These are phyloP conservation scores for Malassezia cuniculi DNA, from an alignment of 1,284 basidiomycete genomes.

Conservation along the genomic window DNA sequence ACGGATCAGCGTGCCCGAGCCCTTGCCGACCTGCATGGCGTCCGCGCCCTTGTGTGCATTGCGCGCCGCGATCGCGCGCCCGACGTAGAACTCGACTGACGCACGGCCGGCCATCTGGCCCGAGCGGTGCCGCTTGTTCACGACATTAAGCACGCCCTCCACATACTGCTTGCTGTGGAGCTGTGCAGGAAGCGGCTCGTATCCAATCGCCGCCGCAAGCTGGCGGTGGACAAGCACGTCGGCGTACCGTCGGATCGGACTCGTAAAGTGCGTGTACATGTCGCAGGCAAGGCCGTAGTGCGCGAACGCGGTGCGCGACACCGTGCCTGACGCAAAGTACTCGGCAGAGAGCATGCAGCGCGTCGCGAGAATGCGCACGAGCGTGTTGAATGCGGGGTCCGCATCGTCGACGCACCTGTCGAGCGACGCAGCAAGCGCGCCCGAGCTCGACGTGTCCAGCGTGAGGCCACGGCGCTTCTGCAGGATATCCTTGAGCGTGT, in stretches of 20 bases:
- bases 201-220: constrained; percentile 75
- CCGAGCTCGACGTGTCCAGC: constrained; percentile 84
- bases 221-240: constrained; percentile 93
- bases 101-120: constrained; percentile 94
- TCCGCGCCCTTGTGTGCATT: constrained; percentile 52
- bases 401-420: constrained; percentile 67
- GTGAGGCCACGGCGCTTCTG: constrained; percentile 68
- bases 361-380: constrained; percentile 97
- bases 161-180: constrained; percentile 80
- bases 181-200: constrained; percentile 67
- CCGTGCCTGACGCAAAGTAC: constrained; percentile 92
- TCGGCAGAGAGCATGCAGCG: constrained; percentile 96
- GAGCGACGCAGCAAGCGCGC: constrained; percentile 74
- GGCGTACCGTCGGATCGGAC: constrained; percentile 38
- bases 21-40: constrained; percentile 34
- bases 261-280: constrained; percentile 96
- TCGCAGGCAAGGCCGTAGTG: constrained; percentile 92
- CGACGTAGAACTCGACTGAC: constrained; percentile 93
- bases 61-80: constrained; percentile 59
- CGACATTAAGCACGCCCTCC: constrained; percentile 69
- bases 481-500: constrained; percentile 85
- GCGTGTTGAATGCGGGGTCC: constrained; percentile 69
- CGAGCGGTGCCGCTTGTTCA: constrained; percentile 84
- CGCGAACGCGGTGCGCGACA: constrained; percentile 78
- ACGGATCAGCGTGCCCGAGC: constrained; percentile 26